Conservation (phyloP, 306 rosid species). For the Corylus heterophylla region DNA sequence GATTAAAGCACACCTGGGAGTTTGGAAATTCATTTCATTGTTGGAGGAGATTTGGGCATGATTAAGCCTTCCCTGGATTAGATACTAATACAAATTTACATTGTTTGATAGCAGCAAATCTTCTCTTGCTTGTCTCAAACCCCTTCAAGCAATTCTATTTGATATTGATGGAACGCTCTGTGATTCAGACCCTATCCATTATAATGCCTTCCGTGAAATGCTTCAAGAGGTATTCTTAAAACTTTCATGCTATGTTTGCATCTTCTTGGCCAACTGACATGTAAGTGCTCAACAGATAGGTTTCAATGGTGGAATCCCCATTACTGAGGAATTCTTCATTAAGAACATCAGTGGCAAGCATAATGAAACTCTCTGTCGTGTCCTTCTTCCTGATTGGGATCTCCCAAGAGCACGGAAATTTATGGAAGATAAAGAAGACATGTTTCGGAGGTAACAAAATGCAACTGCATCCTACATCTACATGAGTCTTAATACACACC, state of each 20-base stretch:
- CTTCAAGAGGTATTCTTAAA: constrained; percentile 43
- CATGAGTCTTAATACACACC: neutral
- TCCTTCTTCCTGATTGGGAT: constrained; percentile 48
- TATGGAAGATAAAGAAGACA: constrained; percentile 38
- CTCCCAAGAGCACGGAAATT: constrained; percentile 33
- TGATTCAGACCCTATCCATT: constrained; percentile 49
- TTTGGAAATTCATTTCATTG: neutral
- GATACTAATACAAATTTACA: neutral
- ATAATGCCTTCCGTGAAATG: constrained; percentile 39
- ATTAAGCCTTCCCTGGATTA: neutral
- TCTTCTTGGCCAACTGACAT: neutral
- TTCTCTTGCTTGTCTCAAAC: constrained; percentile 29
- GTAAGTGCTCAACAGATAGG: constrained; percentile 33
- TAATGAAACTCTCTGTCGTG: constrained; percentile 37
- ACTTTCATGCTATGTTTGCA: neutral
- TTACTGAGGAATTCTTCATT: constrained; percentile 44
- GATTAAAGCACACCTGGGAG: neutral
- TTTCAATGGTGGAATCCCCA: constrained; percentile 47
- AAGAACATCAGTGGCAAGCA: constrained; percentile 42
- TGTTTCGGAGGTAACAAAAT: constrained; percentile 36
- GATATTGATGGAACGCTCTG: constrained; percentile 56
- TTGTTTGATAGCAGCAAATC: constrained; percentile 7
- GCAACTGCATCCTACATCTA: neutral
- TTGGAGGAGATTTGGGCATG: neutral
- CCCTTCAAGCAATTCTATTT: constrained; percentile 49